phyloP scores from a whole-genome alignment of 2,329 filamentous ascomycete genomes.

The Diaporthe helianthi region DNA sequence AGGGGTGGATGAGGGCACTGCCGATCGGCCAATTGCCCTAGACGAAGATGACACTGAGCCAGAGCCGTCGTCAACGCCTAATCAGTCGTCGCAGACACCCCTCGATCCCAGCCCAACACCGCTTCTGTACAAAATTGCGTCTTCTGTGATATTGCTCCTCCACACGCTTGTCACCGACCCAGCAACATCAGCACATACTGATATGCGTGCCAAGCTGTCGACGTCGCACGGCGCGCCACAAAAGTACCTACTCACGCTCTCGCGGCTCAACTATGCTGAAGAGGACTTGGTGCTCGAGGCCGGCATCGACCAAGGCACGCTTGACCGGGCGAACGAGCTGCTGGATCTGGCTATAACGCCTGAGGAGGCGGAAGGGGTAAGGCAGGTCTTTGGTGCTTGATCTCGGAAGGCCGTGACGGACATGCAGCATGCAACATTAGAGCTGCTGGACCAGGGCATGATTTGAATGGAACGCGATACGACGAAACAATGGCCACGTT shows the following conservation, averaged over 20 bases:
- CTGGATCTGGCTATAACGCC: conserved; percentile 82
- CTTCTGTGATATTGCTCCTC: conserved; percentile 56
- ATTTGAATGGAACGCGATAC: background rate
- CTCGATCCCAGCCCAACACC: conserved; percentile 34
- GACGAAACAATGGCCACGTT: background rate
- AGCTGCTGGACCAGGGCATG: background rate
- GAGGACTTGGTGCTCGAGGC: conserved; percentile 80
- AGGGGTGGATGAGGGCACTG: conserved; percentile 18
- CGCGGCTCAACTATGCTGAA: conserved; percentile 81
- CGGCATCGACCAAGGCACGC: conserved; percentile 78
- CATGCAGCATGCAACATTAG: too few species aligned
- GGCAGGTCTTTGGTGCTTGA: conserved; percentile 46
- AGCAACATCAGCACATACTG: conserved; percentile 52
- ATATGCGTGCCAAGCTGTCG: conserved; percentile 75
- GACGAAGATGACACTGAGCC: conserved; percentile 24
- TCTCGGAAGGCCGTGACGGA: background rate
- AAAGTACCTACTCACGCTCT: conserved; percentile 82
- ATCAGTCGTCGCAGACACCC: background rate
- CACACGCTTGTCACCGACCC: conserved; percentile 60
- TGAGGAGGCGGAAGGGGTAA: conserved; percentile 62
- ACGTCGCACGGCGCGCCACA: conserved; percentile 76
- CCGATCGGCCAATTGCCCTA: background rate
- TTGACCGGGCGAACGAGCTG: conserved; percentile 81
- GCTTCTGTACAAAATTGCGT: conserved; percentile 54
- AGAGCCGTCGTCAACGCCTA: background rate